Evolutionary conservation across 257 asterid species (phyloP).

Genomic region (Jaltomata sinuosa): DNA sequence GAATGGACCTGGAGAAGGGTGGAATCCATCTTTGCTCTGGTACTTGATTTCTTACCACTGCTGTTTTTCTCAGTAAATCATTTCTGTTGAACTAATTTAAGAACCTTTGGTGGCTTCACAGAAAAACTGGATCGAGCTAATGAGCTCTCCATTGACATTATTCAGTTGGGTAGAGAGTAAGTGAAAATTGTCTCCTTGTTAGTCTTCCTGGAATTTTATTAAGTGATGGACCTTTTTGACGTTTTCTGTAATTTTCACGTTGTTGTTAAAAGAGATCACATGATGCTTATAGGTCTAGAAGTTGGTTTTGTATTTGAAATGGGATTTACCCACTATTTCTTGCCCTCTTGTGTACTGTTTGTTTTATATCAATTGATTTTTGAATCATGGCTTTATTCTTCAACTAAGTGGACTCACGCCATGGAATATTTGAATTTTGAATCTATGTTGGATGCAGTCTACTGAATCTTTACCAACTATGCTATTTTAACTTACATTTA

Average conservation of each 20-base stretch:
- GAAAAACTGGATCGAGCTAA: conserved; percentile 66
- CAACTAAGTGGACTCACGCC: background rate
- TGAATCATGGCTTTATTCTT: background rate
- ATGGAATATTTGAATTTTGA: background rate
- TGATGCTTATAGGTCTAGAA: background rate
- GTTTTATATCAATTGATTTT: background rate
- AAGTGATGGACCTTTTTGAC: background rate
- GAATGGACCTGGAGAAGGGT: conserved; percentile 87
- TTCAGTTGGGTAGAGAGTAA: conserved; percentile 84
- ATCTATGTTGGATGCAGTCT: background rate
- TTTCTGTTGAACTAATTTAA: conserved; percentile 3
- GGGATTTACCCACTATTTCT: background rate
- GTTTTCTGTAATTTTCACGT: background rate
- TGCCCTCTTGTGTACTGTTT: background rate
- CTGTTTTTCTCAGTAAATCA: background rate
- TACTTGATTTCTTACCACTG: conserved; percentile 21
- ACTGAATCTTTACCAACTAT: background rate
- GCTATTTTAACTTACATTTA: background rate
- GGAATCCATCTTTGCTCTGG: conserved; percentile 90
- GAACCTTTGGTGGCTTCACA: conserved; percentile 26
- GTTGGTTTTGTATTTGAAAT: background rate
- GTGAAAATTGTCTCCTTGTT: conserved; percentile 14
- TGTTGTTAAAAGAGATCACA: background rate
- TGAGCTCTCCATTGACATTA: conserved; percentile 56
- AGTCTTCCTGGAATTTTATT: background rate